Base-by-base conservation (phyloP, 2,329 filamentous ascomycete genomes). In the Nigrospora sphaerica region DNA sequence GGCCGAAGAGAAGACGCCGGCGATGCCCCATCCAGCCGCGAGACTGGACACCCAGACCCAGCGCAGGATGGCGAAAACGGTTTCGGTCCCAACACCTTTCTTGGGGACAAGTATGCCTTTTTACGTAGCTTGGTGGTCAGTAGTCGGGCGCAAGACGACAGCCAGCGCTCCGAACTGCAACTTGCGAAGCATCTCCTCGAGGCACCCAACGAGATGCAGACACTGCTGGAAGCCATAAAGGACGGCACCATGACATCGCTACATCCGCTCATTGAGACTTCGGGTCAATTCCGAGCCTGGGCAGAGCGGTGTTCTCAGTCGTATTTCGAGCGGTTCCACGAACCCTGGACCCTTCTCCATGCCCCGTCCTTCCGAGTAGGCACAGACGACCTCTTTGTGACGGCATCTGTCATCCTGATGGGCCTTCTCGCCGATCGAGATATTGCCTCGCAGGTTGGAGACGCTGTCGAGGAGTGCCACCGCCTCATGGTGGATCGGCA, bases 331-430 rank as follows among this genome's bases (percentile, higher is more conserved):
- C 12, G 14, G 1, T 48, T 48, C 12, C 46, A 48, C 12, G 28
- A 32, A 13, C 36, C 17, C 14, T 48, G 46, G 46, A 32, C 38
- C 6, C n/a, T 48, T 1, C 31, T 48, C 5, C 46, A 45, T n/a
- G 13, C 36, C 7, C 6, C 16, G 2, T 34, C 37, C 13, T 39
- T 48, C 12, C n/a, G 38, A n/a, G 4, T 17, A 11, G 6, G 23
- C 4, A 35, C 14, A 14, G 46, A 38, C 14, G 17, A 39, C 28
- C 41, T 47, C 11, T 23, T 35, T 3, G 13, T 47, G 13, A 16
- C 36, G 4, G 10, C 41, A 32, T 44, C 46, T 13, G n/a, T 47
- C 16, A 37, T 47, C n/a, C 10, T 35, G 2, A 44, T 44, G 18
- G 46, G 32, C 17, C 17, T 38, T 36, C n/a, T 47, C 14, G 28